These are phyloP conservation scores for Dryas octopetala DNA, from an alignment of 306 rosid genomes.

Conservation along the genomic window DNA sequence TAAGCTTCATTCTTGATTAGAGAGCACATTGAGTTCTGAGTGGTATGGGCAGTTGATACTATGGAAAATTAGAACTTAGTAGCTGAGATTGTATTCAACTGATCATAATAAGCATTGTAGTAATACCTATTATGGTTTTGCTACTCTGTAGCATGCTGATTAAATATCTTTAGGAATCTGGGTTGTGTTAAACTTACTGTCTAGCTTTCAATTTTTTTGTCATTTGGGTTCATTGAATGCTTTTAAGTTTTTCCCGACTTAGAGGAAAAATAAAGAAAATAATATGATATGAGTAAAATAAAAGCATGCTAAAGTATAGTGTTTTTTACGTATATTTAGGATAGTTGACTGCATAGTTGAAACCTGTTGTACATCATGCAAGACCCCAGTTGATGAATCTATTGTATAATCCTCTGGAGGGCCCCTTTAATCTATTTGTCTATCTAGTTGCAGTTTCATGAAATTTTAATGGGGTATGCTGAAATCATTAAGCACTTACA, in stretches of 20 bases:
- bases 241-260: neutral
- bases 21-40: neutral
- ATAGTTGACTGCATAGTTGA: neutral
- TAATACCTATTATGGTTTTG: neutral
- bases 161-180: neutral
- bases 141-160: neutral
- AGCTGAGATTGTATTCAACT: neutral
- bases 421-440: neutral
- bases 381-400: neutral
- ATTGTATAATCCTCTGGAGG: neutral
- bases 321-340: neutral
- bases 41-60: neutral
- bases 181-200: neutral
- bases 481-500: neutral
- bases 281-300: neutral
- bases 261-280: neutral
- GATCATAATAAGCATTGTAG: neutral
- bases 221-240: too few relatives aligned
- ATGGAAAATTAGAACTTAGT: neutral
- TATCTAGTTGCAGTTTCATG: neutral
- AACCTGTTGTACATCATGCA: slow-evolving; percentile 3
- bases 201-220: neutral
- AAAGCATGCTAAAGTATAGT: neutral
- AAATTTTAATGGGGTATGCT: neutral
- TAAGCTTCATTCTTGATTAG: neutral